phyloP scores from a whole-genome alignment of 164 flowering plant genomes.

The Berberis vulgaris region DNA sequence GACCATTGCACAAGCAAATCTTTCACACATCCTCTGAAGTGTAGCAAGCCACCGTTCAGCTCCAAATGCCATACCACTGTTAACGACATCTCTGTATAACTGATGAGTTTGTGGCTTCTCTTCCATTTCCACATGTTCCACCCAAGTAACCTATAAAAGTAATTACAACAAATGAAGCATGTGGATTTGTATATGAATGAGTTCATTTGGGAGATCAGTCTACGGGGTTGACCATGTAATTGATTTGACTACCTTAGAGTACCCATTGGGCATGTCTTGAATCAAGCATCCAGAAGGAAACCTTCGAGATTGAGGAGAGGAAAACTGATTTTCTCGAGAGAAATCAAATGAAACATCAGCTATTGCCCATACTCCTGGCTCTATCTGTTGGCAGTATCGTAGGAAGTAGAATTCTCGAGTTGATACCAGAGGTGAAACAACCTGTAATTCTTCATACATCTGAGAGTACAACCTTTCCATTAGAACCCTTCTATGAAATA shows the following conservation, averaged over 20 bases:
- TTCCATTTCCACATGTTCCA: slow-evolving; percentile 46
- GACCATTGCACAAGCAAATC: slow-evolving; percentile 25
- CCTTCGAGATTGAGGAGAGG: slow-evolving; percentile 36
- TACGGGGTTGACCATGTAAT: not conserved
- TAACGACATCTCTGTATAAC: slow-evolving; percentile 31
- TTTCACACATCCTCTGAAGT: slow-evolving; percentile 42
- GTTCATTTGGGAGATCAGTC: not conserved
- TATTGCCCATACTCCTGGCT: slow-evolving; percentile 74
- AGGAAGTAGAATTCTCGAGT: slow-evolving; percentile 60
- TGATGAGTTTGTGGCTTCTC: slow-evolving; percentile 27
- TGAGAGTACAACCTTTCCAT: slow-evolving; percentile 14
- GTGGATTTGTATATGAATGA: not conserved
- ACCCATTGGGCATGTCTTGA: slow-evolving; percentile 71
- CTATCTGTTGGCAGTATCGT: slow-evolving; percentile 73
- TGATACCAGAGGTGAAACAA: slow-evolving; percentile 70
- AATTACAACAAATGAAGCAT: not conserved
- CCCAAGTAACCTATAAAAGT: slow-evolving; percentile 36
- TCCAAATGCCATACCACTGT: slow-evolving; percentile 48
- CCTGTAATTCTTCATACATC: slow-evolving; percentile 80
- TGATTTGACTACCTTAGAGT: slow-evolving; percentile 50
- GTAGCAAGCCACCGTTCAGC: slow-evolving; percentile 46
- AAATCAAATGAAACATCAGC: slow-evolving; percentile 66
- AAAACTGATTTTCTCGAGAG: slow-evolving; percentile 25
- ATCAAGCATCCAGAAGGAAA: slow-evolving; percentile 86
- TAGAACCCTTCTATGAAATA: slow-evolving; percentile 4